A percentile compares a stretch with the other conserved stretches of the same genome.
Evolutionary conservation across 2,329 filamentous ascomycete species (phyloP).

Genomic region (Talaromyces sp.): DNA sequence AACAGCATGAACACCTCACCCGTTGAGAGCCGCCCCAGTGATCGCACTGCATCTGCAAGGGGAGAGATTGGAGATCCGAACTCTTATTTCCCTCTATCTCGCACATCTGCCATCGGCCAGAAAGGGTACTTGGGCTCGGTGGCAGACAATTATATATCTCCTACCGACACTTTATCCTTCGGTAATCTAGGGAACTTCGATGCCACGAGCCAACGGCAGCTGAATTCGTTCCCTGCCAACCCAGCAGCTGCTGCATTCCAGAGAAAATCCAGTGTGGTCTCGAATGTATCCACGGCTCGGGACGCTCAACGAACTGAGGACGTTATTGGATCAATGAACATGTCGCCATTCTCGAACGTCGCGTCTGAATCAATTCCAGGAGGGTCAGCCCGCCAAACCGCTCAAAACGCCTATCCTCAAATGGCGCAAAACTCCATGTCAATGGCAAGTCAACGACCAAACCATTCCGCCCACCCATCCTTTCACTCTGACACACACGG

Average conservation of each 20-base stretch:
- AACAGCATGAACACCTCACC: constrained; percentile 54
- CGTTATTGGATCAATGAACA: constrained; percentile 22
- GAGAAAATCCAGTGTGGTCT: constrained; percentile 24
- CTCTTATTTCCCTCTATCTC: constrained; percentile 44
- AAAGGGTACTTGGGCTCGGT: constrained; percentile 29
- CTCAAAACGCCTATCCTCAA: constrained; percentile 25
- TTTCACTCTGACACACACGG: constrained; percentile 36
- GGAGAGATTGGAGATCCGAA: constrained; percentile 42
- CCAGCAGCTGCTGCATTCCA: constrained; percentile 26
- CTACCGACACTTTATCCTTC: constrained; percentile 27
- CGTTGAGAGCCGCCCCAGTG: constrained; percentile 49
- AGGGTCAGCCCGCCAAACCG: constrained; percentile 17
- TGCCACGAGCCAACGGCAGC: constrained; percentile 22
- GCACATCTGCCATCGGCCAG: constrained; percentile 43
- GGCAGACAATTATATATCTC: constrained; percentile 28
- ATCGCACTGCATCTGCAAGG: constrained; percentile 33
- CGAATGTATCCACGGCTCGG: constrained; percentile 22
- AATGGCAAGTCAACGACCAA: constrained; percentile 25
- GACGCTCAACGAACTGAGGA: constrained; percentile 27
- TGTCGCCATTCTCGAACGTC: constrained; percentile 25
- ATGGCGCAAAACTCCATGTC: constrained; percentile 31
- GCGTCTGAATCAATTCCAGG: constrained; percentile 25
- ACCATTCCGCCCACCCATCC: constrained; percentile 33
- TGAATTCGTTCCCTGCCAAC: constrained; percentile 21
- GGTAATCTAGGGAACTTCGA: constrained; percentile 28